Evolutionary conservation across 2,329 filamentous ascomycete genomes (phyloP).

Genomic region (Penicillium sp.): DNA sequence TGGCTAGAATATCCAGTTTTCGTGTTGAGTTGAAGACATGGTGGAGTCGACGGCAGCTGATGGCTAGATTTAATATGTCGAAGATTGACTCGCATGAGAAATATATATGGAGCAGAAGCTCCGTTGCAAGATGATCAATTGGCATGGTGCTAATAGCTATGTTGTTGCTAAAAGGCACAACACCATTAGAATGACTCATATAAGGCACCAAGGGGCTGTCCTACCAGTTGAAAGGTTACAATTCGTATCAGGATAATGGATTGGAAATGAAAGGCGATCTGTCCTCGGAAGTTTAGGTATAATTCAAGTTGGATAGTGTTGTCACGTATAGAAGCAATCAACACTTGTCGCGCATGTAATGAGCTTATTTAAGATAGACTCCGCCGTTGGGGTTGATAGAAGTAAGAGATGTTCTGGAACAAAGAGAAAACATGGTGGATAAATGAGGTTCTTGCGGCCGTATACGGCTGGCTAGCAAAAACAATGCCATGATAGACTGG

Average conservation of each 20-base stretch:
- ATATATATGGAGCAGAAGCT: slow-evolving; percentile 59
- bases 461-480: slow-evolving; percentile 18
- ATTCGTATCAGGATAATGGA: not conserved
- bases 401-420: slow-evolving; percentile 5
- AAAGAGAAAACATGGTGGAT: slow-evolving; percentile 1
- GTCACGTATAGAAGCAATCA: slow-evolving; percentile 17
- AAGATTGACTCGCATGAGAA: slow-evolving; percentile 52
- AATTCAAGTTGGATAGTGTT: slow-evolving; percentile 9
- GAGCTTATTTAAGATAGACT: slow-evolving; percentile 28
- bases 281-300: not conserved
- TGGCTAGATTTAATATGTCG: slow-evolving; percentile 55
- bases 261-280: not conserved
- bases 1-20: slow-evolving; percentile 54
- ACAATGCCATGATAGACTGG: slow-evolving; percentile 25
- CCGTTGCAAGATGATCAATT: slow-evolving; percentile 57
- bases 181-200: not conserved
- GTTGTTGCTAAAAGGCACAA: not conserved
- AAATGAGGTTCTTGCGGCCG: slow-evolving; percentile 13
- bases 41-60: slow-evolving; percentile 56
- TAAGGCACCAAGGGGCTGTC: not conserved
- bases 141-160: slow-evolving; percentile 44
- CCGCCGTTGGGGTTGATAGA: slow-evolving; percentile 34
- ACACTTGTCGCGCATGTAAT: slow-evolving; percentile 19
- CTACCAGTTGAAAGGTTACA: not conserved
- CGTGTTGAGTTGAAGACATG: slow-evolving; percentile 54